A percentile compares a stretch with the other conserved stretches of the same genome.
phyloP scores from a whole-genome alignment of 148 eudicot species.

The Agrostemma githago region DNA sequence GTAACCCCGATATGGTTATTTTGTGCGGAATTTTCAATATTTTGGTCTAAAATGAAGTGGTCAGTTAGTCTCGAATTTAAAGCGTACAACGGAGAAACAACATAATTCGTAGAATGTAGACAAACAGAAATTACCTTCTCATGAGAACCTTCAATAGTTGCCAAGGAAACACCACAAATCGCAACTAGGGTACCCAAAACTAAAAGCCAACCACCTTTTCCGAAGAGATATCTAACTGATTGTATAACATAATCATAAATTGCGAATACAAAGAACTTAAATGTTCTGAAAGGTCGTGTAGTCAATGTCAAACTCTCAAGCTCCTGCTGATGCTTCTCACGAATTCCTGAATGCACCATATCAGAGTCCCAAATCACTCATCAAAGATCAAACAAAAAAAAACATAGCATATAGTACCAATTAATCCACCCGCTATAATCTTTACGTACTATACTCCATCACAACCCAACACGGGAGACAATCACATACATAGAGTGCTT shows the following conservation, averaged over 20 bases:
- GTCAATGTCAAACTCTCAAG: conserved; percentile 67
- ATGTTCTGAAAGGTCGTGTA: conserved; percentile 68
- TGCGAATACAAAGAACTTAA: conserved; percentile 68
- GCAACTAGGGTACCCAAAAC: conserved; percentile 43
- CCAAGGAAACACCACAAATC: conserved; percentile 38
- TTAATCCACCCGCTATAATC: background rate
- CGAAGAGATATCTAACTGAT: conserved; percentile 53
- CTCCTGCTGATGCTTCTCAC: conserved; percentile 60
- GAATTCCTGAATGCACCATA: conserved; percentile 52
- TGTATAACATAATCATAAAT: conserved; percentile 49
- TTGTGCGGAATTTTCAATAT: too few relatives aligned
- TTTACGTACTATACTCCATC: background rate
- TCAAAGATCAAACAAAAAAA: background rate
- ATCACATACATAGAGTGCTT: background rate
- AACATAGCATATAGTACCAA: background rate
- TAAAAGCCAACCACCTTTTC: conserved; percentile 62
- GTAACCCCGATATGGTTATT: too few relatives aligned
- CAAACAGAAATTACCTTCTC: conserved; percentile 54
- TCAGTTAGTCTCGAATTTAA: background rate
- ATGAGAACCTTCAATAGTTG: conserved; percentile 71
- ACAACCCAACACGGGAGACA: background rate
- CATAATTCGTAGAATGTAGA: background rate
- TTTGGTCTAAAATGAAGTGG: background rate
- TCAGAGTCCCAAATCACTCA: conserved; percentile 13
- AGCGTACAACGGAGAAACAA: background rate